Base-by-base conservation (phyloP, 2,329 filamentous ascomycete species). In the Neurospora sp. region DNA sequence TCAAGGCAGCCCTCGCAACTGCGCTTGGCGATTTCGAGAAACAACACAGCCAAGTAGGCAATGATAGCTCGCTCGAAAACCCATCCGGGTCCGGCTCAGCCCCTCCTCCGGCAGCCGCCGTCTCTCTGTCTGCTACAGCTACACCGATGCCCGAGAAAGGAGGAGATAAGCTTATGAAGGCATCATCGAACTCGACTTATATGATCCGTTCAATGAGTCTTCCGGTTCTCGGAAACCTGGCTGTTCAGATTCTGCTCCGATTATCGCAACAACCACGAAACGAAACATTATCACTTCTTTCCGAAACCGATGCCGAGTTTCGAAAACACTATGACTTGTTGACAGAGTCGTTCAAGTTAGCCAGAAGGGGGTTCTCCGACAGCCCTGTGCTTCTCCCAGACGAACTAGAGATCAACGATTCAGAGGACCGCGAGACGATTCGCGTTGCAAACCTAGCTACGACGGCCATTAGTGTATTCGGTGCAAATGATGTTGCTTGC, bases 361-460 rank as follows among this genome's bases (percentile, higher is more conserved):
- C 76, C 15, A 76, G 78, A 36, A 76, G 71, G 67, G 73, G 79
- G 40, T 82, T 81, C 62, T 80, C 78, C 1, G 76, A 79, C 8
- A 74, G 76, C 0, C 74, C 76, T 0, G 74, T 81, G 0, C 74
- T 81, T 5, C 77, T 76, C 19, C 75, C 78, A 3, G 79, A 80
- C 66, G 79, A 81, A 57, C 75, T 81, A 1, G 80, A 80, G 6
- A 80, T 82, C 62, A 78, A 76, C 69, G 79, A 81, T 68, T 75
- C 77, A 8, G 79, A 78, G 8, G 79, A 80, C 71, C 76, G 78
- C 65, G 79, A 80, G 71, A 80, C 79, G 2, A 78, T 86, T 28
- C 81, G 83, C 52, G 78, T 86, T 72, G 80, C 82, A 10, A 86
- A 86, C 70, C 77, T 86, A 69, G 83, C 84, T 3, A 82, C 83